Conservation (phyloP, 805 yeast species). For the Grigorovia transvaalensis region DNA sequence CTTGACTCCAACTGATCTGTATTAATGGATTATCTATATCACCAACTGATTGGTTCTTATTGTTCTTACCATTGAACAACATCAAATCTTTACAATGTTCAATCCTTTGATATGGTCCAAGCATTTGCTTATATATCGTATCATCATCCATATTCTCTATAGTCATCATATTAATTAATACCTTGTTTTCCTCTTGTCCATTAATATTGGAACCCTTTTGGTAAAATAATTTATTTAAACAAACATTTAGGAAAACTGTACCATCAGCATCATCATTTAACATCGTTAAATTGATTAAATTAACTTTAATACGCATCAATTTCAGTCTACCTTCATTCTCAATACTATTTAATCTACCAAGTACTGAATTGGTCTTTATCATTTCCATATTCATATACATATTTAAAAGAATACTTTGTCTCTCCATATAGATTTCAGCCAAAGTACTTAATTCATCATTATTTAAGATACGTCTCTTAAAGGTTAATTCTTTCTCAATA, state of each 20-base stretch:
- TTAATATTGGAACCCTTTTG: conserved; percentile 51
- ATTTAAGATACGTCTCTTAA: conserved; percentile 39
- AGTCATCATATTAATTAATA: conserved; percentile 52
- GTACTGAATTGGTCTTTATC: conserved; percentile 27
- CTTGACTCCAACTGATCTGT: conserved; percentile 61
- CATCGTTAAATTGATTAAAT: conserved; percentile 62
- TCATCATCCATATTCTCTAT: conserved; percentile 53
- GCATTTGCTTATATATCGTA: conserved; percentile 58
- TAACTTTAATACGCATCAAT: conserved; percentile 57
- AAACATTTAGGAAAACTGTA: conserved; percentile 59
- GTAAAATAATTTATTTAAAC: conserved; percentile 51
- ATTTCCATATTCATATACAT: conserved; percentile 38
- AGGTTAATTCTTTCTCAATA: conserved; percentile 38
- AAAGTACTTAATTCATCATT: conserved; percentile 40
- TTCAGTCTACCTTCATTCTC: neutral
- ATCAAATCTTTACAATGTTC: neutral
- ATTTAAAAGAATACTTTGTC: conserved; percentile 32
- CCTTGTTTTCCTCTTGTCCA: conserved; percentile 54
- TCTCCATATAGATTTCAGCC: conserved; percentile 31
- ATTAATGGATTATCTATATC: conserved; percentile 27
- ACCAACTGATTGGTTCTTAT: neutral
- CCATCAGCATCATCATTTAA: conserved; percentile 33
- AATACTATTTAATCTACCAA: conserved; percentile 18
- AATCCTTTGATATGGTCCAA: conserved; percentile 38
- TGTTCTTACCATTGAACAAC: neutral